These are phyloP conservation scores for Teratosphaeria gauchensis DNA, from an alignment of 2,329 filamentous ascomycete species.

Conservation along the genomic window DNA sequence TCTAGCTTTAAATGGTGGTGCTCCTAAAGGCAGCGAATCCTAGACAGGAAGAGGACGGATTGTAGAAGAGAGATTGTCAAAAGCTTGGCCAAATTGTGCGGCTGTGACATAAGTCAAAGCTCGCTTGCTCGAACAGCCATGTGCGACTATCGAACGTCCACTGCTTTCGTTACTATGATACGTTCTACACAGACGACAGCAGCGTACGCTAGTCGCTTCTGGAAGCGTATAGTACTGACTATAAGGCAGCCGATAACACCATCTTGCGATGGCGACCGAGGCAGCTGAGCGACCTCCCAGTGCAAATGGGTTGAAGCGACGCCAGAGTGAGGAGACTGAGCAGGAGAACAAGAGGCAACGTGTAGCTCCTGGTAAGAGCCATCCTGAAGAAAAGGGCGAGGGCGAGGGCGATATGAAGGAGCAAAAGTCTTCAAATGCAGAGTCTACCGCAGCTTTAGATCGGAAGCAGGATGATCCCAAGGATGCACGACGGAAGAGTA, in stretches of 20 bases:
- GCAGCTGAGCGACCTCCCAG: neutral
- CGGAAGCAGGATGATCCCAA: neutral
- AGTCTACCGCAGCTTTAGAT: neutral
- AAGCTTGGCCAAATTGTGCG: neutral
- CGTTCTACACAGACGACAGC: neutral
- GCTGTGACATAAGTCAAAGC: neutral
- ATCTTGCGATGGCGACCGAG: neutral
- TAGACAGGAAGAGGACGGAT: too few relatives aligned
- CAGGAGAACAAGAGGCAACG: constrained; percentile 20
- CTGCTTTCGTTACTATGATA: neutral
- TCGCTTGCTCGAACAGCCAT: neutral
- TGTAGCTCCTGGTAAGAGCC: constrained; percentile 22
- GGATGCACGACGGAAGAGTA: constrained; percentile 13
- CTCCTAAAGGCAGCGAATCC: too few relatives aligned
- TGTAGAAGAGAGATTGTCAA: neutral
- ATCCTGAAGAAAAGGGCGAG: constrained; percentile 7
- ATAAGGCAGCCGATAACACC: neutral
- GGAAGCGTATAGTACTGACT: neutral
- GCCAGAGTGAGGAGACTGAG: constrained; percentile 13
- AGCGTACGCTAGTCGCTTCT: neutral
- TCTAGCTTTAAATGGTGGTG: neutral
- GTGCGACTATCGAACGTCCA: neutral
- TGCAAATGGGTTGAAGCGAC: constrained; percentile 18
- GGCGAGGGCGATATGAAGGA: constrained; percentile 3
- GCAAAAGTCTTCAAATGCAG: neutral